Percentiles rank a stretch among this genome's conserved stretches.
phyloP scores from a whole-genome alignment of 2,329 filamentous ascomycete genomes.

The Pseudonectria foliicola region DNA sequence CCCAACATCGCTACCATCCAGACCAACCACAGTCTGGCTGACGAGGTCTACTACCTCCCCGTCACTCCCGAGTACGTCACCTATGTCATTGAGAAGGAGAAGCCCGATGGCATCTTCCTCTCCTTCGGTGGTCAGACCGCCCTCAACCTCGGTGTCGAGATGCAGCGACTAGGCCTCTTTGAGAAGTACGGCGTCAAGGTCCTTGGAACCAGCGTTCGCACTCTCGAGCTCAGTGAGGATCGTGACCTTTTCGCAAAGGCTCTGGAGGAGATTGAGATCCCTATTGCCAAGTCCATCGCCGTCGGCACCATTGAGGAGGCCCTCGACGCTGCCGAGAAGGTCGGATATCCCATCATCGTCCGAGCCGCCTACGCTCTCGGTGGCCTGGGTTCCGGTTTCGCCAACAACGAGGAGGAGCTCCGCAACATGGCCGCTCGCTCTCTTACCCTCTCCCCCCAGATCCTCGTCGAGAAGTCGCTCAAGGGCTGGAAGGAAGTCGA shows the following conservation, averaged over 20 bases:
- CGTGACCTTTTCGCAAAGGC: constrained; percentile 94
- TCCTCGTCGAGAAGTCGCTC: constrained; percentile 94
- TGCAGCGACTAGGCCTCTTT: constrained; percentile 93
- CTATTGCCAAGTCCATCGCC: constrained; percentile 92
- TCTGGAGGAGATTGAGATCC: constrained; percentile 93
- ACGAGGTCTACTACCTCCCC: constrained; percentile 96
- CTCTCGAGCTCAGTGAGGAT: constrained; percentile 90
- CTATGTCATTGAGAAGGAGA: constrained; percentile 94
- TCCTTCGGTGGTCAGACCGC: constrained; percentile 97
- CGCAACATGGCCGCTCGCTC: constrained; percentile 89
- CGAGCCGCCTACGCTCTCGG: constrained; percentile 94
- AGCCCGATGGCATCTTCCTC: constrained; percentile 93
- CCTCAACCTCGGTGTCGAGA: constrained; percentile 92
- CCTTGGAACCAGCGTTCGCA: constrained; percentile 88
- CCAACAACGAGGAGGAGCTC: constrained; percentile 87
- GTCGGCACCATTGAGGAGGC: constrained; percentile 89
- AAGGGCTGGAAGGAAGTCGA: constrained; percentile 99
- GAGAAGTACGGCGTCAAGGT: constrained; percentile 95
- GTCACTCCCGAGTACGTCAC: constrained; percentile 97
- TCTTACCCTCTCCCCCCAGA: constrained; percentile 88
- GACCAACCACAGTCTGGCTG: constrained; percentile 90
- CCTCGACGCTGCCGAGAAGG: constrained; percentile 72
- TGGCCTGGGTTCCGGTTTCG: constrained; percentile 93
- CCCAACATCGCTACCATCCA: constrained; percentile 98
- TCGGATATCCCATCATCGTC: constrained; percentile 97